These are phyloP conservation scores for Daedaleopsis sinensis DNA, from an alignment of 768 basidiomycete genomes.

Conservation along the genomic window DNA sequence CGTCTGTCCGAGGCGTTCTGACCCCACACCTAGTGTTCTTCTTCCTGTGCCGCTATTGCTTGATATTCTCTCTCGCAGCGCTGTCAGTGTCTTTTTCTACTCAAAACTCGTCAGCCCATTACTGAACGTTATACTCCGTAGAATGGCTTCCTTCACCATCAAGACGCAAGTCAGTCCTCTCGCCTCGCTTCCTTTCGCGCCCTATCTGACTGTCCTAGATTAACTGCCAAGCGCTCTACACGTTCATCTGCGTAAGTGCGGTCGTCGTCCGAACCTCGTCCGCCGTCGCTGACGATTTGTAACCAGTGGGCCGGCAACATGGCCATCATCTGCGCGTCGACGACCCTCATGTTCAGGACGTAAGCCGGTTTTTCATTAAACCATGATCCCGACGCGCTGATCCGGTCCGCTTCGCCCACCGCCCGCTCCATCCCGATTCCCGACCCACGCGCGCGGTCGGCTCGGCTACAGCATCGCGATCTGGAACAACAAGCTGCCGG, in stretches of 20 bases:
- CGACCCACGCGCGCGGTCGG: neutral
- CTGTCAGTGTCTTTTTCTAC: slow-evolving; percentile 44
- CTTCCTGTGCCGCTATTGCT: slow-evolving; percentile 73
- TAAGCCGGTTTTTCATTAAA: slow-evolving; percentile 31
- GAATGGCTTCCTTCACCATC: slow-evolving; percentile 61
- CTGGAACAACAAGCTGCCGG: slow-evolving; percentile 61
- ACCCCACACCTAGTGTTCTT: slow-evolving; percentile 51
- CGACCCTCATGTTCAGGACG: slow-evolving; percentile 74
- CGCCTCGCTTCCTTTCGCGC: slow-evolving; percentile 3
- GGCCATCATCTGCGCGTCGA: slow-evolving; percentile 66
- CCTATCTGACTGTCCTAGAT: slow-evolving; percentile 39
- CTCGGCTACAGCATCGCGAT: slow-evolving; percentile 57
- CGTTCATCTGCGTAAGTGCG: slow-evolving; percentile 62
- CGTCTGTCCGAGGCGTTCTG: neutral
- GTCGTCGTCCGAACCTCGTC: slow-evolving; percentile 2
- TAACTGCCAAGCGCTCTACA: slow-evolving; percentile 68
- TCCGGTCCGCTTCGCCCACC: slow-evolving; percentile 3
- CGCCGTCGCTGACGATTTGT: neutral
- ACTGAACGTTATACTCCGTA: slow-evolving; percentile 30
- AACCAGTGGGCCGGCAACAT: slow-evolving; percentile 64
- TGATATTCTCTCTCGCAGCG: slow-evolving; percentile 66
- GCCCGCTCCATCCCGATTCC: slow-evolving; percentile 9
- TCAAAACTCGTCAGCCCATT: neutral
- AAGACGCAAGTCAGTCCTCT: slow-evolving; percentile 43
- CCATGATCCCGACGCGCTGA: slow-evolving; percentile 6